phyloP scores from a whole-genome alignment of 306 rosid genomes.

The Cucurbita moschata region DNA sequence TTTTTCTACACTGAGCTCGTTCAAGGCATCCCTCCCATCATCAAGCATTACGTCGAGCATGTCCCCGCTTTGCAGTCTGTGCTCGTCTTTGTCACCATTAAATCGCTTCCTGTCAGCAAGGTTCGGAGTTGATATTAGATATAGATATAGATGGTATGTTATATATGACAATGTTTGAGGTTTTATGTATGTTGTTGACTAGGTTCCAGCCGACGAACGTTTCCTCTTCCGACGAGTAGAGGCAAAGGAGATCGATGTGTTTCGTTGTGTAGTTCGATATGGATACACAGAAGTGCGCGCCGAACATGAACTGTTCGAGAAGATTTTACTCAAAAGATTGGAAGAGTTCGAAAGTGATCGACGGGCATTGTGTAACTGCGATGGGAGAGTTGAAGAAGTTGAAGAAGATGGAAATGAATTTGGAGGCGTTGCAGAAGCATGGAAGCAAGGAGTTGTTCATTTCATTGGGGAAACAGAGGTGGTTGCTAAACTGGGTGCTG shows the following conservation, averaged over 20 bases:
- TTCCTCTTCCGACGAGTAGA: slow-evolving; percentile 2
- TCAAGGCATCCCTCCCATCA: slow-evolving; percentile 29
- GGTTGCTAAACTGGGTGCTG: background rate
- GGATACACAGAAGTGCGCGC: slow-evolving; percentile 13
- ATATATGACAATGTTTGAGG: background rate
- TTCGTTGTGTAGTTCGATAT: slow-evolving; percentile 23
- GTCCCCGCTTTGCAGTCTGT: slow-evolving; percentile 26
- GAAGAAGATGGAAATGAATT: background rate
- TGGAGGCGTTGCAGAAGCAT: background rate
- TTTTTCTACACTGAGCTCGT: slow-evolving; percentile 28
- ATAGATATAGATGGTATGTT: too few relatives aligned
- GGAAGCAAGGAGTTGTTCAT: slow-evolving; percentile 3
- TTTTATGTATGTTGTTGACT: background rate
- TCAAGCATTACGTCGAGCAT: slow-evolving; percentile 20
- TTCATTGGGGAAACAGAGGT: slow-evolving; percentile 3
- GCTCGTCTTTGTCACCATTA: slow-evolving; percentile 22
- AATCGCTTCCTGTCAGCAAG: slow-evolving; percentile 12
- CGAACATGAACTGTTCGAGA: slow-evolving; percentile 10
- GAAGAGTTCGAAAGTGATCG: slow-evolving; percentile 23
- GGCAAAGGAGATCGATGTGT: slow-evolving; percentile 8
- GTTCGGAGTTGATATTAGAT: background rate
- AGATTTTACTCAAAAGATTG: slow-evolving; percentile 25
- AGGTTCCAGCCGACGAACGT: background rate
- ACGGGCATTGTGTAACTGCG: background rate
- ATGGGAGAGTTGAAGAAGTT: background rate